Evolutionary conservation across 2,329 filamentous ascomycete species (phyloP), one percentile per base, ranked within the genome.

Genomic region (Pseudomassariella vexata): DNA sequence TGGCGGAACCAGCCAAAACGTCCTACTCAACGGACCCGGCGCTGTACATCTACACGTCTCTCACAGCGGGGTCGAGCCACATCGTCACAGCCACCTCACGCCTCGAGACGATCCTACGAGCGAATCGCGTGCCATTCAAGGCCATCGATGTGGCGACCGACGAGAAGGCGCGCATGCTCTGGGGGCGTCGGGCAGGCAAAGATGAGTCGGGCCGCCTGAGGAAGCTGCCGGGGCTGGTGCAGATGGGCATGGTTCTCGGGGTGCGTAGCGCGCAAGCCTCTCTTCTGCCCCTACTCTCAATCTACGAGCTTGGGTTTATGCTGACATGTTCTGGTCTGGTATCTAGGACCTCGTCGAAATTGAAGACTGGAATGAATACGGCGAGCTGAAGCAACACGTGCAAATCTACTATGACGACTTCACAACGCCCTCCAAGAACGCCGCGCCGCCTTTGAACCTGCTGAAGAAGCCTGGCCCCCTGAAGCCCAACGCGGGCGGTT

Each of bases 331-430:
- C n/a, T n/a, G n/a, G n/a, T 20, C 28, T 5, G 18, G n/a, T 20
- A 15, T 10, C n/a, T 41, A 95, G 89, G 92, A 95, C 56, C 73
- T 95, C 30, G 83, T 90, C 42, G 82, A 96, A 60, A 79, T 96
- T 42, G 92, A 98, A 62, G 92, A 98, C 56, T 96, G 90, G 92
- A 98, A 98, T 66, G 92, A 98, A 59, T 95, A 94, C 60, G 88
- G 88, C 60, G 90, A 96, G 63, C 75, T 98, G 40, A 87, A 88
- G 59, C 78, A 90, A 60, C 83, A 90, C 49, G 78, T 96, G 48
- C 79, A 70, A 39, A 75, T 82, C 46, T 76, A 73, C 60, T 73
- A 73, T 55, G 75, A 79, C 61, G 74, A 79, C 45, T 65, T 64
- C 48, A 77, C 73, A 29, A 73, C 76, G 45, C 70, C 73, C 20